Evolutionary conservation across 257 asterid genomes (phyloP).

Genomic region (Pogostemon cablin): DNA sequence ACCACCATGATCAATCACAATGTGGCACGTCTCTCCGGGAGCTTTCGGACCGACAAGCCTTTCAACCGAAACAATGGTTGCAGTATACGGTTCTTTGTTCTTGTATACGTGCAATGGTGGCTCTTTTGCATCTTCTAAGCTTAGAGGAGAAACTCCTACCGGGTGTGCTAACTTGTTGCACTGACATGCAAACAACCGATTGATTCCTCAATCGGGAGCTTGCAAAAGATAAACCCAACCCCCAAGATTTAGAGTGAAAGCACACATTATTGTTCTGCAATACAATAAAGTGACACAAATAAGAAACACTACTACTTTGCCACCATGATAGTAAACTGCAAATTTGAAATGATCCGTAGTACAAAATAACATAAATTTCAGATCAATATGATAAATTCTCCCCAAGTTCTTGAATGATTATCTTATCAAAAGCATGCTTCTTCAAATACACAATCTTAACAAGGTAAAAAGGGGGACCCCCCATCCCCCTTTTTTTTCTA

Average conservation of each 20-base stretch:
- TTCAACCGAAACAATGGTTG: slow-evolving; percentile 79
- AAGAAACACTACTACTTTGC: neutral
- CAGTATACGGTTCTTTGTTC: slow-evolving; percentile 77
- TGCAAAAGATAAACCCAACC: slow-evolving; percentile 42
- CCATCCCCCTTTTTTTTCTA: no score
- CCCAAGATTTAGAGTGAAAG: slow-evolving; percentile 49
- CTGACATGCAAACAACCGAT: slow-evolving; percentile 70
- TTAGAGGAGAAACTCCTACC: slow-evolving; percentile 68
- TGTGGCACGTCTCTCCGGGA: slow-evolving; percentile 97
- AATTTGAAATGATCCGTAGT: no score
- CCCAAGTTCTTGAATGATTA: no score
- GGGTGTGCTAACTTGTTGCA: slow-evolving; percentile 75
- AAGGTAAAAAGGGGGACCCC: neutral
- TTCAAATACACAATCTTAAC: no score
- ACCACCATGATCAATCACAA: slow-evolving; percentile 90
- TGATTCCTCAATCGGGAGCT: slow-evolving; percentile 42
- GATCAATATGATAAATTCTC: no score
- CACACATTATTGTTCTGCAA: slow-evolving; percentile 56
- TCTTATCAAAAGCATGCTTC: no score
- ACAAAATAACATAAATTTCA: no score
- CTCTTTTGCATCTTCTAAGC: slow-evolving; percentile 78
- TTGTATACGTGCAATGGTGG: slow-evolving; percentile 88
- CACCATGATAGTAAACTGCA: neutral
- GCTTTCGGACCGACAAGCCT: slow-evolving; percentile 87
- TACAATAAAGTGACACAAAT: slow-evolving; percentile 21